Evolutionary conservation across 345 rosid genomes (phyloP), one percentile per base, ranked within the genome.

Genomic region (Gossypium bickii): DNA sequence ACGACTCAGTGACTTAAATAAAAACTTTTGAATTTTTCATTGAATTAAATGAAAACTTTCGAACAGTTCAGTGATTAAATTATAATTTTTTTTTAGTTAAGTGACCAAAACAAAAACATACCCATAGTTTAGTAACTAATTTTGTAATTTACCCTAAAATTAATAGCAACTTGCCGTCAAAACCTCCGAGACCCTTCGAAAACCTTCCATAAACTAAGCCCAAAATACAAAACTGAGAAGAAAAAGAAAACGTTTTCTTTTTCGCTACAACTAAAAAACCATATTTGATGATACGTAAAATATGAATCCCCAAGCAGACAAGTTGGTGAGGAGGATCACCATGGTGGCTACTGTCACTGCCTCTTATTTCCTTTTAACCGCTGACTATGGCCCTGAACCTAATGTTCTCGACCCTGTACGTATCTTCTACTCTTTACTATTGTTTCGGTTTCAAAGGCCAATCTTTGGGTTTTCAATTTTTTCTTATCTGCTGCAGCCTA

Each of bases 351-450:
- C 98, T 4, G 89, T 79, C 9, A 87, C 88, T 71, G 94, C 91
- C 52, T 83, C 92, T 64, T 94, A 94, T 86, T 86, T 90, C 70
- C 94, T 94, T 64, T 84, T 94, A 64, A 92, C 97, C 9, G 96
- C 97, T 22, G 98, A 94, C 74, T 93, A 93, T 79, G 98, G 98
- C 59, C 95, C 98, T 48, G 86, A 90, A 53, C 93, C 97, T 45
- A 92, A 89, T 75, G 91, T 55, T 67, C 86, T 94, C 41, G 98
- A 89, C 72, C 98, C 98, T 12, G 98, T 92, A 75, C 78, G 89
- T 74, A 20, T 47, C 63, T 69, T 60, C 52, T 67, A 66, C 60
- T 61, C 38, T 16, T 22, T 60, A 18, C 49, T 41, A 12, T 22
- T 71, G 5, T 41, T 56, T 71, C 20, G 13, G 18, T 56, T 71